phyloP scores from a whole-genome alignment of 305 asterid genomes.

The Fraxinus baroniana region DNA sequence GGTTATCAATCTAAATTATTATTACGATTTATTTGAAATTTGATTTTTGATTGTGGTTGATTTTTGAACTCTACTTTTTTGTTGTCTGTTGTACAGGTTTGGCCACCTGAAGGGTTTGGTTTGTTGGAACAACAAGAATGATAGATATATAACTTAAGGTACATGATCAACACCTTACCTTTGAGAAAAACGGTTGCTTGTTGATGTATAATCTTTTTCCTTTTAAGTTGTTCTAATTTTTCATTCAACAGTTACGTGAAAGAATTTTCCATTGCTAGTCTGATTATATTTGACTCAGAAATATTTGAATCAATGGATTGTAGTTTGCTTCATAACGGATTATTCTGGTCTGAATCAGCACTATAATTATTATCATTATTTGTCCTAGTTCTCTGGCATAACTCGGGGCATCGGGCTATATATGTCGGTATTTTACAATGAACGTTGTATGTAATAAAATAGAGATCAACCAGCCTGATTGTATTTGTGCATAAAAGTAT shows the following conservation, averaged over 20 bases:
- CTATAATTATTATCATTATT: not conserved
- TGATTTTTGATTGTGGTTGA: slow-evolving; percentile 5
- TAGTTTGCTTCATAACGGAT: not conserved
- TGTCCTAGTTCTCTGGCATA: not conserved
- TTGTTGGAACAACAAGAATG: slow-evolving; percentile 39
- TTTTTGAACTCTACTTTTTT: slow-evolving; percentile 10
- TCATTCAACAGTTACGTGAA: not conserved
- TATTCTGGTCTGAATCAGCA: not conserved
- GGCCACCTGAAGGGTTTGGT: slow-evolving; percentile 88
- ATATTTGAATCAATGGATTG: not conserved
- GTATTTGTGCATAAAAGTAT: not conserved
- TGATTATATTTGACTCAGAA: not conserved
- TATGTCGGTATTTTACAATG: not conserved
- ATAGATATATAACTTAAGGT: slow-evolving; percentile 20
- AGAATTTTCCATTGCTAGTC: not conserved
- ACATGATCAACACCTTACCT: slow-evolving; percentile 8
- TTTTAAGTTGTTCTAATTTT: no score
- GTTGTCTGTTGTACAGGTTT: slow-evolving; percentile 46
- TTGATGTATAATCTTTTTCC: not conserved
- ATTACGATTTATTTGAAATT: not conserved
- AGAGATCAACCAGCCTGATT: not conserved
- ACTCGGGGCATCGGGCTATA: not conserved
- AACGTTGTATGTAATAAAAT: not conserved
- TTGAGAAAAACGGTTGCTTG: not conserved
- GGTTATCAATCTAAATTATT: not conserved